Base-by-base conservation (phyloP, 768 basidiomycete species). In the Tricholoma flavovirens region DNA sequence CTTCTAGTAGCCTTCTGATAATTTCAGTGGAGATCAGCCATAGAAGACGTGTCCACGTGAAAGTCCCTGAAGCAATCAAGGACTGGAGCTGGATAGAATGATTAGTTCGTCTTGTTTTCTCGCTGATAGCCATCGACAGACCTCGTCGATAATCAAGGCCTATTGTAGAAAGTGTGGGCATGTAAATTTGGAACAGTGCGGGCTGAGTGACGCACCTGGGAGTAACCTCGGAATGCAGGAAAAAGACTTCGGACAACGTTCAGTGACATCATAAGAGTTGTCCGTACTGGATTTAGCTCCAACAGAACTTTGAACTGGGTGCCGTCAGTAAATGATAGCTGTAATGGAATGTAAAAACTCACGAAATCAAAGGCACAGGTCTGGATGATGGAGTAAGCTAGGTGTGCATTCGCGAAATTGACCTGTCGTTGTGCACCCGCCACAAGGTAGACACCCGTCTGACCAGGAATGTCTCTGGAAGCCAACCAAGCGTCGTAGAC, bases 121-220 rank as follows among this genome's bases (percentile, higher is more conserved):
- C 30, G 58, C 32, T 24, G 60, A 58, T 51, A 50, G 21, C 32
- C 21, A 51, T 55, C 24, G 53, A 69, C 84, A 32, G 53, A 87
- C 90, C 81, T 93, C 88, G 71, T 93, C 86, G 60, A 92, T 83
- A 62, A 92, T 88, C 69, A 89, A 71, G 53, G 89, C 89, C 77
- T 82, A 62, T 55, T 68, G 50, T 51, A n/a, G 36, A 26, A 15
- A 57, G 21, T 43, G 62, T 5, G 67, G 60, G 62, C 59, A 57
- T 56, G 60, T 55, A 57, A 55, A 32, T 51, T 53, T 56, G 51
- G 52, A 40, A 50, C 52, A 60, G 35, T 45, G 49, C 24, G 30
- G 54, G 51, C 48, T 53, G 57, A 55, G 38, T 54, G 59, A 67
- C 72, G 54, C 56, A 80, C 80, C 72, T 92, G 90, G 8, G 90